These are phyloP conservation scores for Lenzites betulinus DNA, from an alignment of 768 basidiomycete genomes.

Conservation along the genomic window DNA sequence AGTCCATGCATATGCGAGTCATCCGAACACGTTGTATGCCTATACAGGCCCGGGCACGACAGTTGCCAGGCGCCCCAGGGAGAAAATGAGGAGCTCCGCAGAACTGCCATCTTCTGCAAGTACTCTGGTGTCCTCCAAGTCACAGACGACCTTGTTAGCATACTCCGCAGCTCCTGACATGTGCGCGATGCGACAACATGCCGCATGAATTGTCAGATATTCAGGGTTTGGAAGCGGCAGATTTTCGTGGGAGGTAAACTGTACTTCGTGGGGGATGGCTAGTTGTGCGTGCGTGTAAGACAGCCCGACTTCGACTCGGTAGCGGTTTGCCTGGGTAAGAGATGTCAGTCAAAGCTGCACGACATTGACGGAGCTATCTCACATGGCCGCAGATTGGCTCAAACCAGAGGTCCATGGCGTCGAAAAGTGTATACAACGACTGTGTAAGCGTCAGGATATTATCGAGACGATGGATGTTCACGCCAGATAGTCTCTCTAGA, in stretches of 20 bases:
- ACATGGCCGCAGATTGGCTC: background rate
- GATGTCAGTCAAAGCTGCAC: background rate
- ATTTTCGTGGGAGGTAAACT: background rate
- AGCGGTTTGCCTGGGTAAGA: background rate
- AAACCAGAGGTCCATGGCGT: background rate
- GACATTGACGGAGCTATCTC: background rate
- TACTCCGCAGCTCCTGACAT: background rate
- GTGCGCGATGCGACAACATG: background rate
- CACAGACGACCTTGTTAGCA: background rate
- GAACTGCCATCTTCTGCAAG: background rate
- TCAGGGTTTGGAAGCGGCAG: background rate
- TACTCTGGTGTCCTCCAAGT: background rate
- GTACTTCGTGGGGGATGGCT: background rate
- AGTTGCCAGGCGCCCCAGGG: background rate
- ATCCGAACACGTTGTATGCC: too few species aligned
- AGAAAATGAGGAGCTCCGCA: background rate
- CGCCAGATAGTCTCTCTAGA: background rate
- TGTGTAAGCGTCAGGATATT: background rate
- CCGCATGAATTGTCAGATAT: background rate
- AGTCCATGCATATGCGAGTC: too few species aligned
- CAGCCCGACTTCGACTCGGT: background rate
- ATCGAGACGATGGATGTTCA: background rate
- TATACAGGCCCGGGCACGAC: background rate
- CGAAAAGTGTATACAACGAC: background rate
- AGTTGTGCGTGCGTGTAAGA: background rate